These are phyloP conservation scores for Teratosphaeria viscida DNA, from an alignment of 2,329 filamentous ascomycete species.

Conservation along the genomic window DNA sequence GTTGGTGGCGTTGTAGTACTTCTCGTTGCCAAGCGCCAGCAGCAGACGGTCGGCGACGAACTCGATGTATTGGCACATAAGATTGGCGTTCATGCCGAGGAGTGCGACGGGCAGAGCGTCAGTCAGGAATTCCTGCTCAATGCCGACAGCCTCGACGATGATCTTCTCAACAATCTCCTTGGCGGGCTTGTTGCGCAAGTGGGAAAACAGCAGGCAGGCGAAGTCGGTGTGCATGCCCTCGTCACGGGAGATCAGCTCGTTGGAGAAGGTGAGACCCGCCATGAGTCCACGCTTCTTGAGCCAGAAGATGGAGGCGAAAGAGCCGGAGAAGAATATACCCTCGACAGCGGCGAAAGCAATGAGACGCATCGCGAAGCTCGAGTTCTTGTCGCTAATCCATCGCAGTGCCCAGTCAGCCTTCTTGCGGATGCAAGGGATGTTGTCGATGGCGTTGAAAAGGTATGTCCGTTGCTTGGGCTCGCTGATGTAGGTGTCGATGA, in stretches of 20 bases:
- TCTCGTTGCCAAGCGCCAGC: conserved; percentile 83
- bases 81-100: conserved; percentile 90
- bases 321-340: conserved; percentile 99
- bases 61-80: conserved; percentile 99
- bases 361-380: conserved; percentile 88
- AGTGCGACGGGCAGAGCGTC: conserved; percentile 88
- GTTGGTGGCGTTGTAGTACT: conserved; percentile 85
- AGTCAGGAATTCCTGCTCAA: conserved; percentile 96
- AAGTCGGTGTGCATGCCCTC: conserved; percentile 99
- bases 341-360: conserved; percentile 96
- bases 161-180: conserved; percentile 73
- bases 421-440: conserved; percentile 94
- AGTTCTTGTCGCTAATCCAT: conserved; percentile 91
- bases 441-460: conserved; percentile 97
- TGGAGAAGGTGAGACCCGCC: conserved; percentile 97
- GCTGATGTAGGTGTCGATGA: conserved; percentile 99
- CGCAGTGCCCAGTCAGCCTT: conserved; percentile 96
- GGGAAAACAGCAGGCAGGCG: conserved; percentile 93
- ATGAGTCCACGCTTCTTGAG: conserved; percentile 99
- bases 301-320: conserved; percentile 99
- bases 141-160: conserved; percentile 85
- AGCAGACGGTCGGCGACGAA: conserved; percentile 96
- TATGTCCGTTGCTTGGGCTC: conserved; percentile 88
- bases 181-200: conserved; percentile 82
- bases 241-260: conserved; percentile 98